Percentiles rank a stretch among this genome's conserved stretches.
Conservation (phyloP, 169 alveolate species). For the Plasmodium adleri region DNA sequence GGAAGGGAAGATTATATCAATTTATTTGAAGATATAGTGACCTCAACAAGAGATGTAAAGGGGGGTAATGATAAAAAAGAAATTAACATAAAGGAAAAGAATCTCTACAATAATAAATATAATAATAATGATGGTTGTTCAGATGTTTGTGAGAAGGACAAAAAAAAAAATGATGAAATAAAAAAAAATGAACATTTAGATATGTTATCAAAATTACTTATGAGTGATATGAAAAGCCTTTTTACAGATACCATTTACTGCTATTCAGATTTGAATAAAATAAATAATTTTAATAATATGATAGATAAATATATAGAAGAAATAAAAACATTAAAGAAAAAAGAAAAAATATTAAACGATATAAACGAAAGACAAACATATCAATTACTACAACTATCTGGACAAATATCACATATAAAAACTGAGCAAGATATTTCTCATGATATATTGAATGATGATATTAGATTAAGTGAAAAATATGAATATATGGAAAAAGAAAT, state of each 20-base stretch:
- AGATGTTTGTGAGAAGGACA: no score
- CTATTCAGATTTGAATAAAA: not conserved
- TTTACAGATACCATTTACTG: not conserved
- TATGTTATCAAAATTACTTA: not conserved
- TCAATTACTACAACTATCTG: slow-evolving; percentile 19
- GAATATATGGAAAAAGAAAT: slow-evolving; percentile 29
- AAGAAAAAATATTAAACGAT: slow-evolving; percentile 32
- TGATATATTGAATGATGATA: slow-evolving; percentile 3
- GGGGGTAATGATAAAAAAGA: not conserved
- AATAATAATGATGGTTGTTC: not conserved
- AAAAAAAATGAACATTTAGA: not conserved
- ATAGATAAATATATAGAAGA: slow-evolving; percentile 5
- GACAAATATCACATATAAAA: slow-evolving; percentile 22
- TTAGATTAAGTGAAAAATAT: not conserved
- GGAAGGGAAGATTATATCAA: not conserved
- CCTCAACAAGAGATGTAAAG: not conserved
- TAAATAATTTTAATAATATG: not conserved
- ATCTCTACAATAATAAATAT: not conserved
- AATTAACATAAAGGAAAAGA: not conserved
- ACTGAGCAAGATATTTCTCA: not conserved
- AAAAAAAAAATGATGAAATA: no score
- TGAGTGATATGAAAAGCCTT: not conserved
- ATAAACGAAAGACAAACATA: slow-evolving; percentile 62
- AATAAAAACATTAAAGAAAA: slow-evolving; percentile 17
- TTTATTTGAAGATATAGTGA: not conserved